Conservation (phyloP, 306 rosid species). For the Prunus armeniaca region DNA sequence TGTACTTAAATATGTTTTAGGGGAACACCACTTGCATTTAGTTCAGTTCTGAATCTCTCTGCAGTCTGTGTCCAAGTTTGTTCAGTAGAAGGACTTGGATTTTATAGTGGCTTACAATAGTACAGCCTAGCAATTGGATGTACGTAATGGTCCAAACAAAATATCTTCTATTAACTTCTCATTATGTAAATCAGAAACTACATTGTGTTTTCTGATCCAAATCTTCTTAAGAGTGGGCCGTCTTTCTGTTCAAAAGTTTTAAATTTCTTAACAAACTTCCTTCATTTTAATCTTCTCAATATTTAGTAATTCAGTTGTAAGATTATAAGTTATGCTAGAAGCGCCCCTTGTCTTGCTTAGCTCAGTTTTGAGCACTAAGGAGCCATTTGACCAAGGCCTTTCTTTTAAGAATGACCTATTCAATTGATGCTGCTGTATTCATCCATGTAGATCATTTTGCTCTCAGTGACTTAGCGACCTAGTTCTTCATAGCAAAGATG, state of each 20-base stretch:
- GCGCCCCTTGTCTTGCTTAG: background rate
- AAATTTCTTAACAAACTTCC: no score
- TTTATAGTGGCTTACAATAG: background rate
- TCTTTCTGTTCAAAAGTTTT: background rate
- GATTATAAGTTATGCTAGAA: background rate
- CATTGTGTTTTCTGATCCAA: background rate
- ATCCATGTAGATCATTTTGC: background rate
- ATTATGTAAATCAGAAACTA: background rate
- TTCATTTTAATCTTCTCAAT: background rate
- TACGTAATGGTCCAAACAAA: background rate
- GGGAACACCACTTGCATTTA: constrained; percentile 5
- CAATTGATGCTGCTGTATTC: background rate
- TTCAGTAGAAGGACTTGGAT: constrained; percentile 1
- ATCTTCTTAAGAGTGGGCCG: background rate
- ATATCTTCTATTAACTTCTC: background rate
- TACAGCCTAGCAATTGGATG: background rate
- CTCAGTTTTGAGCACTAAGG: background rate
- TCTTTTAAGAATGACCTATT: background rate
- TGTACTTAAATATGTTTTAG: background rate
- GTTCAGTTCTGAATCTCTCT: background rate
- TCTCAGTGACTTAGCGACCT: background rate
- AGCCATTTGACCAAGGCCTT: background rate
- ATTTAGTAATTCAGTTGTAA: background rate
- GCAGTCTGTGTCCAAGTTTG: background rate
- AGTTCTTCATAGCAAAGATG: background rate